phyloP scores from a whole-genome alignment of 257 asterid genomes.

The Lithospermum erythrorhizon region DNA sequence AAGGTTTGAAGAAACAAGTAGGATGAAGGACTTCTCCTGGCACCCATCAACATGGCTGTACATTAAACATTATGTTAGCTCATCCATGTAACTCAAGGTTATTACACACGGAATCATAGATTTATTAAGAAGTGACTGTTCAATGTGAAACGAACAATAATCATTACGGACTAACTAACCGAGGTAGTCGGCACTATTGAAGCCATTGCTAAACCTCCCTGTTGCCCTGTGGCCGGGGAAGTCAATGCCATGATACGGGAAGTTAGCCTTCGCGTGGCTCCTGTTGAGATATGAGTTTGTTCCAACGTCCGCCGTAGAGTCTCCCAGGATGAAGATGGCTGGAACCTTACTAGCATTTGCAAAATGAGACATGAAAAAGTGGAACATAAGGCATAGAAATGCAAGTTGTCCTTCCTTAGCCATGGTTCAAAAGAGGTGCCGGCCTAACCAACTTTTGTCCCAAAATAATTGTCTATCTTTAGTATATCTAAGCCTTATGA shows the following conservation, averaged over 20 bases:
- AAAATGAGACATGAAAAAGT: neutral
- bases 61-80: neutral
- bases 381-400: neutral
- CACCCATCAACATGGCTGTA: conserved; percentile 53
- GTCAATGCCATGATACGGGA: conserved; percentile 48
- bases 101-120: no score
- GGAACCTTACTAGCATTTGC: conserved; percentile 22
- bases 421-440: neutral
- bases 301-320: conserved; percentile 80
- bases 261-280: conserved; percentile 32
- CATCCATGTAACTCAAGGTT: no score
- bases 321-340: conserved; percentile 50
- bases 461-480: no score
- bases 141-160: neutral
- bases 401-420: neutral
- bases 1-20: conserved; percentile 36
- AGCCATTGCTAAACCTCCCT: conserved; percentile 78
- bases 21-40: conserved; percentile 57
- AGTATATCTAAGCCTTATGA: no score
- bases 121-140: no score
- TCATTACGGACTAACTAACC: conserved; percentile 20
- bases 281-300: conserved; percentile 34
- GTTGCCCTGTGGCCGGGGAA: conserved; percentile 48
- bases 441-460: no score
- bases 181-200: conserved; percentile 55